Evolutionary conservation across 495 filamentous ascomycete genomes (phyloP).

Genomic region (Chaetomium cochliodes): DNA sequence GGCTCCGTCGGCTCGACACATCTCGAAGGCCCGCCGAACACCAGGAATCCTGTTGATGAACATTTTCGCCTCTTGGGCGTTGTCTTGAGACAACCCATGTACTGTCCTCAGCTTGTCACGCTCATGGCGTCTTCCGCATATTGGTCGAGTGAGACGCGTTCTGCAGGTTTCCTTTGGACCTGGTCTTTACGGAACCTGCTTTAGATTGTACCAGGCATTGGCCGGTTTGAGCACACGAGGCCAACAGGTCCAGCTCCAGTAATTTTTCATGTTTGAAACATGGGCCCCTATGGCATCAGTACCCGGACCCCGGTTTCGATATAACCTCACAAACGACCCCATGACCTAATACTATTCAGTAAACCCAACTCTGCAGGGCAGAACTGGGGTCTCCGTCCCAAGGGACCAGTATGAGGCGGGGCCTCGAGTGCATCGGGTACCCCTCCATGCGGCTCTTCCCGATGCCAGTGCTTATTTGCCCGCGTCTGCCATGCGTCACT

Average conservation of each 20-base stretch:
- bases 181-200: background rate
- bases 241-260: too few species aligned
- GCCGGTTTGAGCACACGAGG: too few species aligned
- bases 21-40: background rate
- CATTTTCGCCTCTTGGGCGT: background rate
- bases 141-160: too few species aligned
- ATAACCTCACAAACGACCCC: slow-evolving; percentile 21
- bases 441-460: slow-evolving; percentile 31
- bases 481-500: slow-evolving; percentile 26
- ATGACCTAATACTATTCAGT: slow-evolving; percentile 9
- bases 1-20: background rate
- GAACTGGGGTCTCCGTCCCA: slow-evolving; percentile 9
- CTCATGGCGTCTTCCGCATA: too few species aligned
- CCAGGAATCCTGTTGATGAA: background rate
- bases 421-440: slow-evolving; percentile 16
- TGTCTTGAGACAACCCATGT: background rate
- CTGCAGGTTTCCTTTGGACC: background rate
- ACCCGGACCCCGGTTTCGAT: slow-evolving; percentile 2
- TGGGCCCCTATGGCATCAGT: background rate
- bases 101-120: too few species aligned
- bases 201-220: too few species aligned
- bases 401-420: slow-evolving; percentile 7
- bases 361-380: slow-evolving; percentile 16
- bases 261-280: too few species aligned
- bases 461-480: slow-evolving; percentile 20